Conservation (phyloP, 2,329 filamentous ascomycete genomes). For the Acrocalymma vagum region DNA sequence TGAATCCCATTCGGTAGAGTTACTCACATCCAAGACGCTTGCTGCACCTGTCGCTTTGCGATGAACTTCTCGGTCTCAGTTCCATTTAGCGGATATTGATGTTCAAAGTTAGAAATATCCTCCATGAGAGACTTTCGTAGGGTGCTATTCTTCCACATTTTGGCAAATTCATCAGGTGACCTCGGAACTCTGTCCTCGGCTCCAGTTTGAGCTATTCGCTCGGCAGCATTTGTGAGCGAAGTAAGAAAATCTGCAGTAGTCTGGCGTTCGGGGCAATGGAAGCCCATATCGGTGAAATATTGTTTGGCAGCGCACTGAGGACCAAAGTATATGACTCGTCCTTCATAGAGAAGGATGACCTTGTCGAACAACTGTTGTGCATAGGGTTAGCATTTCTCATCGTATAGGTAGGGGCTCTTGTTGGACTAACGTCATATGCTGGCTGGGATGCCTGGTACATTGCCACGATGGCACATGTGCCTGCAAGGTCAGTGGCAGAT, state of each 20-base stretch:
- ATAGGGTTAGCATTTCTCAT: too few relatives aligned
- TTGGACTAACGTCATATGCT: slow-evolving; percentile 28
- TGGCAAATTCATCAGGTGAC: slow-evolving; percentile 67
- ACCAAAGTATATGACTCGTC: slow-evolving; percentile 76
- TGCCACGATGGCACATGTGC: slow-evolving; percentile 46
- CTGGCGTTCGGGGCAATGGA: slow-evolving; percentile 2
- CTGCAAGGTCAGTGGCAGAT: slow-evolving; percentile 54
- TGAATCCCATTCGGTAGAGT: too few relatives aligned
- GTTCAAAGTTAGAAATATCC: slow-evolving; percentile 1
- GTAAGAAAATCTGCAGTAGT: slow-evolving; percentile 77
- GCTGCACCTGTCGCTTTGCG: too few relatives aligned
- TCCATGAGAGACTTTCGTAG: slow-evolving; percentile 1
- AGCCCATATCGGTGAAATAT: slow-evolving; percentile 73
- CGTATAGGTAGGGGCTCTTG: too few relatives aligned
- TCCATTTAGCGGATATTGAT: slow-evolving; percentile 2
- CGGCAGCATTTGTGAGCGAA: slow-evolving; percentile 55
- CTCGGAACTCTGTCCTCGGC: slow-evolving; percentile 69
- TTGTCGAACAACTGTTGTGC: slow-evolving; percentile 21
- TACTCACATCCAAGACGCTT: too few relatives aligned
- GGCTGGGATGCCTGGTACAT: slow-evolving; percentile 51
- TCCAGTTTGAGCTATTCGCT: slow-evolving; percentile 64
- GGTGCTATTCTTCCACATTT: slow-evolving; percentile 1
- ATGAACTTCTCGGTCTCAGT: too few relatives aligned
- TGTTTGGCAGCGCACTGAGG: slow-evolving; percentile 62
- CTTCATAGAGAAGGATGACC: slow-evolving; percentile 57